Evolutionary conservation across 179 eudicot species (phyloP), one percentile per base, ranked within the genome.

Genomic region (Drosera spatulata): DNA sequence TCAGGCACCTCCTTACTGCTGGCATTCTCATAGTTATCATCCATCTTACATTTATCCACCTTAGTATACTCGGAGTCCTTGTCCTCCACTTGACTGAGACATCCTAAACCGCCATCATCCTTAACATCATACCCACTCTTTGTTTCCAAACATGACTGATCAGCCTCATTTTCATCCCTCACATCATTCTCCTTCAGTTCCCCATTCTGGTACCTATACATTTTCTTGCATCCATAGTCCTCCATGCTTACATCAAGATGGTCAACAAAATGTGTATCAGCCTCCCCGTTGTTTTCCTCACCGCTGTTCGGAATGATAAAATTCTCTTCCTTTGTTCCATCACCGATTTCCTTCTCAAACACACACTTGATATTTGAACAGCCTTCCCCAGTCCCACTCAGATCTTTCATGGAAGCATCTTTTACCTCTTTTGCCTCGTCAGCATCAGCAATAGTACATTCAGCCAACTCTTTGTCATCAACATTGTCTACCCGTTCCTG

Each of bases 371-470:
- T 41, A 2, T 13, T 8, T 50, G 66, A 60, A 55, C 50, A 22
- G 50, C 7, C 60, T 40, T 40, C 63, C 50, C 4, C 55, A 67
- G 38, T 51, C 11, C 58, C 53, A 22, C 13, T 39, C 43, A 47
- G 40, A 51, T 45, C 61, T 3, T 38, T 44, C 5, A 10, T 50
- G 43, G 61, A 55, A 37, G 7, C 66, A 53, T 44, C 12, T 63
- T 52, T 55, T 49, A 61, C 70, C 66, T 54, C 50, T 66, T 60
- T 53, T 39, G 46, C 10, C 56, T 56, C 55, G 5, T 7, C 11
- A 41, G 41, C 67, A 45, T 45, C 66, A 61, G 8, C 61, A 58
- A 5, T 7, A 39, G 43, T 48, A 45, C 45, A 12, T 39, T 46
- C 60, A 22, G 50, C 41, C 38, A 22, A 22, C 33, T 22, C 40